These are phyloP conservation scores for Gastrolobium bilobum DNA, from an alignment of 306 rosid genomes.

Conservation along the genomic window DNA sequence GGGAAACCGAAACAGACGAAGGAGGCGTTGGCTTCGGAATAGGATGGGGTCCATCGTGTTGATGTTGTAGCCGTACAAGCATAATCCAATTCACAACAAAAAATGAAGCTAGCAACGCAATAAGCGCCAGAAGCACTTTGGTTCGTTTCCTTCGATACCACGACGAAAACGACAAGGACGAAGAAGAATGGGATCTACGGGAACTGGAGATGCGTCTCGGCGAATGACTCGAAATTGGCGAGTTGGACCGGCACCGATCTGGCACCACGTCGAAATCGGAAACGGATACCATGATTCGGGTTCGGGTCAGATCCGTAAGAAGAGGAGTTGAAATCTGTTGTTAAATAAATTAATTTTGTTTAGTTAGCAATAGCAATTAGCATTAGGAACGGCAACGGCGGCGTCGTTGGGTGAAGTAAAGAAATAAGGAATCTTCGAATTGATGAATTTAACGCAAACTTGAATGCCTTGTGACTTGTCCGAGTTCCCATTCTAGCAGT, in stretches of 20 bases:
- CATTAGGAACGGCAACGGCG: neutral
- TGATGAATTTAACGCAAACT: too few relatives aligned
- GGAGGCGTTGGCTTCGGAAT: slow-evolving; percentile 38
- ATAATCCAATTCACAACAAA: slow-evolving; percentile 77
- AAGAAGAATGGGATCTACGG: slow-evolving; percentile 54
- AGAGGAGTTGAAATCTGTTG: neutral
- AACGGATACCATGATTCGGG: slow-evolving; percentile 52
- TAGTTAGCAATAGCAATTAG: neutral
- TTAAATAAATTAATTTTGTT: neutral
- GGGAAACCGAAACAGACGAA: slow-evolving; percentile 54
- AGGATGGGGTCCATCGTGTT: slow-evolving; percentile 47
- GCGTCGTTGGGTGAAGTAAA: slow-evolving; percentile 8
- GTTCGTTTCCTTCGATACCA: slow-evolving; percentile 73
- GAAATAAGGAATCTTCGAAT: too few relatives aligned
- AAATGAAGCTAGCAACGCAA: slow-evolving; percentile 62
- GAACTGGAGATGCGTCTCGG: slow-evolving; percentile 72
- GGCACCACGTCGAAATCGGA: slow-evolving; percentile 34
- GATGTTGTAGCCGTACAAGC: slow-evolving; percentile 76
- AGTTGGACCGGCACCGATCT: slow-evolving; percentile 57
- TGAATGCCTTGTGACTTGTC: too few relatives aligned
- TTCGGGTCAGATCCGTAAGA: slow-evolving; percentile 46
- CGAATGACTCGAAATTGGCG: slow-evolving; percentile 59
- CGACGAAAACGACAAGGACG: slow-evolving; percentile 36
- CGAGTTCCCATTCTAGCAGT: neutral
- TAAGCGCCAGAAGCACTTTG: slow-evolving; percentile 63